Evolutionary conservation across 192 early-diverging fungal genomes (phyloP).

Genomic region (Hyaloraphidium curvatum): DNA sequence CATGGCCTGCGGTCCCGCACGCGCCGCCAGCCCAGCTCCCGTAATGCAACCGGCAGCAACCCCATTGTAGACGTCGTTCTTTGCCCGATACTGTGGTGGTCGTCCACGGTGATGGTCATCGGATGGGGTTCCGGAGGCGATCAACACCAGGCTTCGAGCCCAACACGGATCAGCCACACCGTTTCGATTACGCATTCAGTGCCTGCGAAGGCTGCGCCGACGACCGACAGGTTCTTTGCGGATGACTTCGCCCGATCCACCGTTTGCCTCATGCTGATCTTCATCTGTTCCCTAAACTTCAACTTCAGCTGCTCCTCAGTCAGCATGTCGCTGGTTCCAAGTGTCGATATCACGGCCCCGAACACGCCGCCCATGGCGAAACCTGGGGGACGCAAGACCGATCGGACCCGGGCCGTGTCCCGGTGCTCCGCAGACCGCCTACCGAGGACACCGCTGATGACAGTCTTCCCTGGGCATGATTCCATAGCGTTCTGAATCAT

Average conservation of each 20-base stretch:
- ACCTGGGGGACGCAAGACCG: slow-evolving; percentile 22
- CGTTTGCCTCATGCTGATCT: slow-evolving; percentile 76
- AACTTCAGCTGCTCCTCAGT: slow-evolving; percentile 34
- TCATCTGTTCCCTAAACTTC: slow-evolving; percentile 70
- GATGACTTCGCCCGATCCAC: slow-evolving; percentile 50
- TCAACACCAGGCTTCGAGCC: not conserved
- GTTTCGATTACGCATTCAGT: slow-evolving; percentile 91
- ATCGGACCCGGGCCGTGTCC: not conserved
- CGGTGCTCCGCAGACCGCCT: slow-evolving; percentile 4
- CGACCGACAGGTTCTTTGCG: slow-evolving; percentile 84
- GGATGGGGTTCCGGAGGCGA: not conserved
- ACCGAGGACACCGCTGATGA: slow-evolving; percentile 48
- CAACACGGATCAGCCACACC: slow-evolving; percentile 14
- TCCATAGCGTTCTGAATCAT: slow-evolving; percentile 15
- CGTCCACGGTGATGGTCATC: not conserved
- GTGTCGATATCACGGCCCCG: slow-evolving; percentile 78
- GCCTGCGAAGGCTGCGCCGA: slow-evolving; percentile 79
- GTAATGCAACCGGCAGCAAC: slow-evolving; percentile 79
- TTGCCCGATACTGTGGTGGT: slow-evolving; percentile 57
- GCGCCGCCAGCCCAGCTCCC: slow-evolving; percentile 60
- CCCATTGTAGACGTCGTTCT: slow-evolving; percentile 86
- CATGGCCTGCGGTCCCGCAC: slow-evolving; percentile 52
- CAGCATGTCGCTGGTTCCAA: slow-evolving; percentile 62
- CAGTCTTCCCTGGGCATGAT: slow-evolving; percentile 56
- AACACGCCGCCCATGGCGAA: slow-evolving; percentile 79